Base-by-base conservation (phyloP, 2,329 filamentous ascomycete species). In the Botryotinia convoluta region DNA sequence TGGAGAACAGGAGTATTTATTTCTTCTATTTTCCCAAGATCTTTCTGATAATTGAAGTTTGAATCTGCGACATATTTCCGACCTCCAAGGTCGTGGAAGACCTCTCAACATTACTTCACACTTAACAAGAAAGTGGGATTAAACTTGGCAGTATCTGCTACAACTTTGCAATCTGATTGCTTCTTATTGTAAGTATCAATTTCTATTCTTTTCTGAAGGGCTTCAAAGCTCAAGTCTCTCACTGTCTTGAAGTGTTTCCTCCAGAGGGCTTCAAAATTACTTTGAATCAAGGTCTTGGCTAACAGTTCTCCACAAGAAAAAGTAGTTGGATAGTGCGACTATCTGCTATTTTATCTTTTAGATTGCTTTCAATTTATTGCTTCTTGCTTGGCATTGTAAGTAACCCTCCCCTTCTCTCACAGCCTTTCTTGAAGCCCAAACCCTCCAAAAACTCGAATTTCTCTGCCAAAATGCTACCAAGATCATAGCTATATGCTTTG, bases 121-220 rank as follows among this genome's bases (percentile, higher is more conserved):
- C 5, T 57, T 29, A 4, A 35, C 3, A 22, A 65, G 26, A 20
- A 42, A 32, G 32, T 20, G 35, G 48, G 4, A 42, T 16, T n/a
- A 32, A 42, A 57, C n/a, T 32, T 4, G 20, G n/a, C n/a, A 57
- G 6, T 32, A 42, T 14, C 35, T 42, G 29, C 37, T 57, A 22
- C 2, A 29, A 1, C 0, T 22, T 32, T 16, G 20, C 18, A 20
- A 14, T 26, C 4, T 14, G 0, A 32, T 14, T 57, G 9, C 35
- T 32, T 29, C 10, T 9, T 1, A 8, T 42, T 42, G 65, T 57
- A 57, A 32, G 65, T 32, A 42, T 22, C 26, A 1, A 7, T 39
- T n/a, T 39, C 2, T n/a, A 4, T 16, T 16, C 3, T 32, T 16
- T 2, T 32, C 16, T 37, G 6, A 32, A 57, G 6, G 8, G 6